phyloP scores from a whole-genome alignment of 441 rosid genomes.

The Syzygium syzygioides region DNA sequence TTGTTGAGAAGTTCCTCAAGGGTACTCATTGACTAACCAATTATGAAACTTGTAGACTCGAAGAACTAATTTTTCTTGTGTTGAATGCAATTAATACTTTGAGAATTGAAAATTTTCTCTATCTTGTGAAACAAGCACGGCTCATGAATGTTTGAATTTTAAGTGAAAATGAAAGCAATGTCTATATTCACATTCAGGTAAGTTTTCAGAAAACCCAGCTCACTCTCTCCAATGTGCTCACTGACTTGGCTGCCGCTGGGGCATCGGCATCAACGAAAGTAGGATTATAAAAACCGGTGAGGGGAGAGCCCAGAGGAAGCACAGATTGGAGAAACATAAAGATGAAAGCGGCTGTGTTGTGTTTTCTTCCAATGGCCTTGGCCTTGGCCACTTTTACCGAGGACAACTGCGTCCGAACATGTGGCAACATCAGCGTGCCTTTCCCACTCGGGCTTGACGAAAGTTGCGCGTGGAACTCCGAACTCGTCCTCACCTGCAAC shows the following conservation, averaged over 20 bases:
- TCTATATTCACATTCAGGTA: no score
- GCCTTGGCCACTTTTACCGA: not conserved
- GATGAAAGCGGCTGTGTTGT: not conserved
- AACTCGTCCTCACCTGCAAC: no score
- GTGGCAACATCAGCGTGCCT: no score
- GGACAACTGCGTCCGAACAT: no score
- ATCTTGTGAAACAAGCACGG: not conserved
- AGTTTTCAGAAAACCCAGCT: not conserved
- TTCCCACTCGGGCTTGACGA: no score
- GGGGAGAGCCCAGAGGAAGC: not conserved
- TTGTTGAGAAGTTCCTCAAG: not conserved
- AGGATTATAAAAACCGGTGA: not conserved
- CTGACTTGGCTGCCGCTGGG: not conserved
- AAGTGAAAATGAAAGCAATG: not conserved
- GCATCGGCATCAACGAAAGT: not conserved
- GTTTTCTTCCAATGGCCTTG: not conserved
- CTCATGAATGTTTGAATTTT: not conserved
- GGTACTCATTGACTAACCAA: no score
- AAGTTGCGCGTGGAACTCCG: no score
- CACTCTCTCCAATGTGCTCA: not conserved
- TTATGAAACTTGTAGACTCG: not conserved
- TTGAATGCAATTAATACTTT: no score
- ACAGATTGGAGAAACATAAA: not conserved
- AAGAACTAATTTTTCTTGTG: not conserved
- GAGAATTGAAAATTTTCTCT: not conserved